A percentile compares a stretch with the other conserved stretches of the same genome.
These are phyloP conservation scores for Solanum hybrid DNA, from an alignment of 305 asterid species.

Conservation along the genomic window DNA sequence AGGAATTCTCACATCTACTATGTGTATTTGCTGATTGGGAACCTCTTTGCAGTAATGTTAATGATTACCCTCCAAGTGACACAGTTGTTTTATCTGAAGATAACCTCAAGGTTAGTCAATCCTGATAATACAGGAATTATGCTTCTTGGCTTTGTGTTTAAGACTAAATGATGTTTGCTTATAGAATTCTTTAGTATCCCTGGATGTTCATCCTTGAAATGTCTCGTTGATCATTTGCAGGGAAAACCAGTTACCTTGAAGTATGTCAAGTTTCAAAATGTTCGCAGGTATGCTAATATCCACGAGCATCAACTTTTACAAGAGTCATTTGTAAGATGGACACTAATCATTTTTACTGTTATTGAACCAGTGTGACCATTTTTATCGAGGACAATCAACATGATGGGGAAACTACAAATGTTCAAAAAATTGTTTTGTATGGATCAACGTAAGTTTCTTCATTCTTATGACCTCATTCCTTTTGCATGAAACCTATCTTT, in stretches of 20 bases:
- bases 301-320: neutral
- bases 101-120: slow-evolving; percentile 58
- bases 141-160: slow-evolving; percentile 5
- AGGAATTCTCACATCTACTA: neutral
- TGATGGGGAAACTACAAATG: slow-evolving; percentile 61
- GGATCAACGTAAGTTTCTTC: slow-evolving; percentile 77
- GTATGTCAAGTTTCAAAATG: slow-evolving; percentile 94
- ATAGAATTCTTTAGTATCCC: neutral
- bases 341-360: slow-evolving; percentile 4
- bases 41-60: slow-evolving; percentile 55
- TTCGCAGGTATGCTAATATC: slow-evolving; percentile 56
- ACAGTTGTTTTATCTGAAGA: slow-evolving; percentile 51
- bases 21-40: neutral
- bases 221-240: slow-evolving; percentile 23
- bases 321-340: neutral
- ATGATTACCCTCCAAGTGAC: slow-evolving; percentile 89
- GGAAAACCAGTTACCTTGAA: slow-evolving; percentile 75
- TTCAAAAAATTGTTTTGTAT: slow-evolving; percentile 75
- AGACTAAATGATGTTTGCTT: neutral
- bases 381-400: slow-evolving; percentile 95
- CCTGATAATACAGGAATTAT: neutral
- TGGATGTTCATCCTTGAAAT: neutral
- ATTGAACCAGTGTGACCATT: slow-evolving; percentile 64
- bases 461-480: slow-evolving; percentile 1
- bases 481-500: neutral